A percentile compares a stretch with the other conserved stretches of the same genome.
These are phyloP conservation scores for Acanthochlamys bracteata DNA, from an alignment of 106 monocot species.

Conservation along the genomic window DNA sequence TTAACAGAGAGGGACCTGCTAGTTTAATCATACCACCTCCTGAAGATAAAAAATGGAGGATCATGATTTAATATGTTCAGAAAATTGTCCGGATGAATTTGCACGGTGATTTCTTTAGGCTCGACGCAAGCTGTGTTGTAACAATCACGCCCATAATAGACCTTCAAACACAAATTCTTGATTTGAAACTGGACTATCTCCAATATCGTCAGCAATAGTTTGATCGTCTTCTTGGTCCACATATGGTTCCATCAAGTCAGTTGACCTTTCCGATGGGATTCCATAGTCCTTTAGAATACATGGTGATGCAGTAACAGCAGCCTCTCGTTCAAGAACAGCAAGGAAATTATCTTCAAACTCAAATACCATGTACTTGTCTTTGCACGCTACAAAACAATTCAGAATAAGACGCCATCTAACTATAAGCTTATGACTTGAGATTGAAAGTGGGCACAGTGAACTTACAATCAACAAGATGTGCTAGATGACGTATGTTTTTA, in stretches of 20 bases:
- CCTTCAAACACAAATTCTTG: constrained; percentile 82
- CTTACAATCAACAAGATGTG: constrained; percentile 89
- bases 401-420: too few relatives aligned
- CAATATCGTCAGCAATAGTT: constrained; percentile 34
- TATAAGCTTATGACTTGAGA: too few relatives aligned
- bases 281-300: constrained; percentile 81
- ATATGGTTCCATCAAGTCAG: constrained; percentile 61
- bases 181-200: constrained; percentile 71
- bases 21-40: too few relatives aligned
- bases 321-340: constrained; percentile 73
- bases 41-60: too few relatives aligned
- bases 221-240: constrained; percentile 38
- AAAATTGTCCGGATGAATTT: too few relatives aligned
- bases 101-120: too few relatives aligned
- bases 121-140: too few relatives aligned
- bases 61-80: too few relatives aligned
- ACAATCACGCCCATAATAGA: constrained; percentile 70
- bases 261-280: constrained; percentile 73
- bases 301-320: constrained; percentile 44
- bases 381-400: constrained; percentile 55
- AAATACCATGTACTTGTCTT: constrained; percentile 75
- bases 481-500: constrained; percentile 88
- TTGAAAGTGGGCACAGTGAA: too few relatives aligned
- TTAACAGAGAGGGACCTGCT: too few relatives aligned
- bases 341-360: constrained; percentile 96